Evolutionary conservation across 345 rosid species (phyloP).

Genomic region (Psidium friedrichsthalianum): DNA sequence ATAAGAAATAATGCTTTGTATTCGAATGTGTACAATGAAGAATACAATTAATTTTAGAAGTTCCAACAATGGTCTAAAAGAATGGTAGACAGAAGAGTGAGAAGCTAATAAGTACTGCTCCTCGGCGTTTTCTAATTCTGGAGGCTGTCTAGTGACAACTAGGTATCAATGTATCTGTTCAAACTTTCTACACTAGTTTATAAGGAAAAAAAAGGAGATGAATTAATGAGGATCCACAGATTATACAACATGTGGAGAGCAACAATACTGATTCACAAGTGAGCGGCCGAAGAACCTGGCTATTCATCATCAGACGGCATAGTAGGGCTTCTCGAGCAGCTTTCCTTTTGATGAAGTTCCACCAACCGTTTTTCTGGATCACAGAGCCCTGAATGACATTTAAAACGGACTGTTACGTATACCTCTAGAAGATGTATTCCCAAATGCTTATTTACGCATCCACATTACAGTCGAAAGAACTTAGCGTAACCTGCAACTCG

Average conservation of each 20-base stretch:
- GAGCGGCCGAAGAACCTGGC: not conserved
- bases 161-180: not conserved
- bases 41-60: not conserved
- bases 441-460: not conserved
- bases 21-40: not conserved
- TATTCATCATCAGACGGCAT: slow-evolving; percentile 30
- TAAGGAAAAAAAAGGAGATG: not conserved
- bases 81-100: not conserved
- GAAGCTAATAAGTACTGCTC: not conserved
- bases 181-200: not conserved
- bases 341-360: slow-evolving; percentile 70
- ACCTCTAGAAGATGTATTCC: not conserved
- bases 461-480: not conserved
- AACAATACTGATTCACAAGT: not conserved
- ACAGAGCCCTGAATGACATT: slow-evolving; percentile 52
- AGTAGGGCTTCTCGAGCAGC: slow-evolving; percentile 75
- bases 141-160: not conserved
- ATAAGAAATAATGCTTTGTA: not conserved
- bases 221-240: not conserved
- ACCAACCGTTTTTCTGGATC: slow-evolving; percentile 62
- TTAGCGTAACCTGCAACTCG: not conserved
- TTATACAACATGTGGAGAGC: not conserved
- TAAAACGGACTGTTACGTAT: not conserved
- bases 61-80: not conserved
- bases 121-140: not conserved